Evolutionary conservation across 148 eudicot species (phyloP).

Genomic region (Salicornia ramosissima): DNA sequence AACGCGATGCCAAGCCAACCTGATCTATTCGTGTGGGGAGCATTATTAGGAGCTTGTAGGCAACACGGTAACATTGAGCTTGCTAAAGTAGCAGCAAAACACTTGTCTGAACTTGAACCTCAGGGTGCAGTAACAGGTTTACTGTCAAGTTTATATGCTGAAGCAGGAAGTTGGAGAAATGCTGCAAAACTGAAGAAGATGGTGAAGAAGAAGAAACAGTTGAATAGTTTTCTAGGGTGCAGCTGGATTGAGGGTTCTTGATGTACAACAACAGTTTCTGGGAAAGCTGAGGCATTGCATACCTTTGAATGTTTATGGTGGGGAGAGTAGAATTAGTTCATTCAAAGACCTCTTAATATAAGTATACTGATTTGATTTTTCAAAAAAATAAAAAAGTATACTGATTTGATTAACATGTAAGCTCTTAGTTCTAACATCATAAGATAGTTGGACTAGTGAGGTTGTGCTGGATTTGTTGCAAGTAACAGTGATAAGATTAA

Average conservation of each 20-base stretch:
- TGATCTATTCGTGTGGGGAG: constrained; percentile 3
- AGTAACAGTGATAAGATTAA: too few relatives aligned
- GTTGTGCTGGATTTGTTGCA: too few relatives aligned
- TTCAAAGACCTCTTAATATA: too few relatives aligned
- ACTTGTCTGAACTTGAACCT: constrained; percentile 63
- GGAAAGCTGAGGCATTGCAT: too few relatives aligned
- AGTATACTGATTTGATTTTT: too few relatives aligned
- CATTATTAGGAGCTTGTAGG: constrained; percentile 12
- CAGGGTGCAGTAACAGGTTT: constrained; percentile 59
- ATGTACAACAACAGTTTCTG: background rate
- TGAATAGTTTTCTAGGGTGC: constrained; percentile 43
- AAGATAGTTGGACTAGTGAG: too few relatives aligned
- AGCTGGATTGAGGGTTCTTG: constrained; percentile 66
- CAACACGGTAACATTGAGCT: constrained; percentile 48
- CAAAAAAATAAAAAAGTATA: too few relatives aligned
- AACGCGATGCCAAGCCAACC: constrained; percentile 41
- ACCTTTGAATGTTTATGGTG: too few relatives aligned
- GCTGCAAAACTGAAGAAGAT: constrained; percentile 43
- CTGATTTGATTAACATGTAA: too few relatives aligned
- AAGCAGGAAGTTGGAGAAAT: constrained; percentile 51
- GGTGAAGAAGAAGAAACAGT: constrained; percentile 29
- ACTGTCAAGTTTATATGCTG: constrained; percentile 61
- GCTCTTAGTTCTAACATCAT: too few relatives aligned
- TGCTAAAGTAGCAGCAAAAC: constrained; percentile 62
- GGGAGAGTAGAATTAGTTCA: too few relatives aligned